phyloP scores from a whole-genome alignment of 1,139 yeast species.

The Meyerozyma smithsonii region DNA sequence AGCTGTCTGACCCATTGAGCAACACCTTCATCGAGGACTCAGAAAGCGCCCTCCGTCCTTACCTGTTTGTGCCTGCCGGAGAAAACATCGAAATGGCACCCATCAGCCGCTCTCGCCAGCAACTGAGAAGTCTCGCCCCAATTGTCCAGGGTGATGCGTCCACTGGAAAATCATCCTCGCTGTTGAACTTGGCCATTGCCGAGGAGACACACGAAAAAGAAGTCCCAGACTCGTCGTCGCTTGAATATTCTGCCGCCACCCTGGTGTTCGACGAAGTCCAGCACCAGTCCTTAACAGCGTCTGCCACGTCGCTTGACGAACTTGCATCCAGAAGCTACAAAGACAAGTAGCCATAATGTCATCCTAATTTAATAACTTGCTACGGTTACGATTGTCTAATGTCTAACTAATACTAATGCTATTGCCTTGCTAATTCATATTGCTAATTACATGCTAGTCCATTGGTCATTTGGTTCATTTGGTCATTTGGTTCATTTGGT shows the following conservation, averaged over 20 bases:
- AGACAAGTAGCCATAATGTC: conserved; percentile 2
- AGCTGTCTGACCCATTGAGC: conserved; percentile 32
- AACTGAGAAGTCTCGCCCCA: conserved; percentile 19
- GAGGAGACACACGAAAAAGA: conserved; percentile 15
- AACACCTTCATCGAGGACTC: conserved; percentile 6
- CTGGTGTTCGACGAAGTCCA: conserved; percentile 35
- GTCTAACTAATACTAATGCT: background rate
- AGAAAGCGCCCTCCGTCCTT: conserved; percentile 6
- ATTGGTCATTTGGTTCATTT: too few species aligned
- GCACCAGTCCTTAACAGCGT: conserved; percentile 23
- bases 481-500: too few species aligned
- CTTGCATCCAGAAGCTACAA: conserved; percentile 1
- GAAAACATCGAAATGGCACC: conserved; percentile 24
- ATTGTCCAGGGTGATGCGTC: conserved; percentile 6
- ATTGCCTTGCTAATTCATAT: too few species aligned
- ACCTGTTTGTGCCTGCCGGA: conserved; percentile 1
- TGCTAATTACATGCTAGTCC: too few species aligned
- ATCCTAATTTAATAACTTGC: too few species aligned
- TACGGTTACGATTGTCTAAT: too few species aligned
- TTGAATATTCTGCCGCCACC: conserved; percentile 36
- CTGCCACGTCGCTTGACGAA: conserved; percentile 28
- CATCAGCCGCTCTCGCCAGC: conserved; percentile 29
- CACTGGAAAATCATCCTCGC: conserved; percentile 13
- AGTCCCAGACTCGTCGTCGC: conserved; percentile 25
- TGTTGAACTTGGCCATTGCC: conserved; percentile 14